A percentile compares a stretch with the other conserved stretches of the same genome.
These are phyloP conservation scores for Malus sieversii DNA, from an alignment of 306 rosid genomes.

Conservation along the genomic window DNA sequence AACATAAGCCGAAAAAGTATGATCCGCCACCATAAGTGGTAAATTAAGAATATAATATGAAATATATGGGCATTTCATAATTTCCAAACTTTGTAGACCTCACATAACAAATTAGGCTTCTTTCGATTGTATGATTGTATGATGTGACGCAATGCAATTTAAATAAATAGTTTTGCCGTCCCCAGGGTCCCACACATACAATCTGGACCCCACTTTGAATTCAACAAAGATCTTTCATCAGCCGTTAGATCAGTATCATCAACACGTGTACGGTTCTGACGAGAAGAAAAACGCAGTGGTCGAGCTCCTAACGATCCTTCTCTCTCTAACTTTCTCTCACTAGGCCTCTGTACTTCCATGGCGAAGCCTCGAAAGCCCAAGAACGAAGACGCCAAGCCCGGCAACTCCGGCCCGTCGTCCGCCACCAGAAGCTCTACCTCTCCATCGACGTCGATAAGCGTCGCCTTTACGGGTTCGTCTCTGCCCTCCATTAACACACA, in stretches of 20 bases:
- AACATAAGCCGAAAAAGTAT: too few relatives aligned
- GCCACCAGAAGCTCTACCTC: slow-evolving; percentile 91
- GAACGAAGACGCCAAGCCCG: slow-evolving; percentile 76
- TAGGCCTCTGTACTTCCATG: slow-evolving; percentile 26
- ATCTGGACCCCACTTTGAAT: neutral
- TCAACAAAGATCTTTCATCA: neutral
- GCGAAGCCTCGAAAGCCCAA: slow-evolving; percentile 95
- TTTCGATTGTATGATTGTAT: neutral
- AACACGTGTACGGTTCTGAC: neutral
- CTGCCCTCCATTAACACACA: neutral
- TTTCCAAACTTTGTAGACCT: neutral
- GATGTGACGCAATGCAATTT: neutral
- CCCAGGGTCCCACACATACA: neutral
- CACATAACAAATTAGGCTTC: neutral
- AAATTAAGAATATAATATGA: neutral
- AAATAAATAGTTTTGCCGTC: neutral
- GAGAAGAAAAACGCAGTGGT: neutral
- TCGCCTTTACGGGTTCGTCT: slow-evolving; percentile 67
- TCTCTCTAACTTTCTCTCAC: neutral
- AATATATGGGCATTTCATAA: neutral
- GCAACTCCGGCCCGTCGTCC: slow-evolving; percentile 68
- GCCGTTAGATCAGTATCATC: neutral
- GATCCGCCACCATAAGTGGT: neutral
- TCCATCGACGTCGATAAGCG: slow-evolving; percentile 67
- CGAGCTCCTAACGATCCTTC: neutral